Percentiles rank a stretch among this genome's conserved stretches.
Conservation (phyloP, 352 stramenopile genomes). For the Peronosclerospora sorghi region DNA sequence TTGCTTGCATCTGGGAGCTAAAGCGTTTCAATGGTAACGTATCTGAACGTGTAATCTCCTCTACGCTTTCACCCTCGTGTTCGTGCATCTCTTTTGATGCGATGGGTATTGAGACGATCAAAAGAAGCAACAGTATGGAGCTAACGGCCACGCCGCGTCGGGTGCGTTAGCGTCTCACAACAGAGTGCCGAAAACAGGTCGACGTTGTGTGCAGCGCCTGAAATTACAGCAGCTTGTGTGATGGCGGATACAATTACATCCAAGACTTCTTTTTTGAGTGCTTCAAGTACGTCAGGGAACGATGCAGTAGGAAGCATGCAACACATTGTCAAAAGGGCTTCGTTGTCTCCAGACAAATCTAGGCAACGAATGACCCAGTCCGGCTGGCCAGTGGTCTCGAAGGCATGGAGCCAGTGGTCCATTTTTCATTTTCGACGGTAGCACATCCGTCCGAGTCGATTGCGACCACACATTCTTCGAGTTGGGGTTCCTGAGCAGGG, state of each 20-base stretch:
- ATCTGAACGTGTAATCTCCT: conserved; percentile 19
- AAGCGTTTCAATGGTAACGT: conserved; percentile 52
- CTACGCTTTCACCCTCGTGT: conserved; percentile 5
- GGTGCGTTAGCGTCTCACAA: conserved; percentile 40
- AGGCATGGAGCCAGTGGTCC: conserved; percentile 27
- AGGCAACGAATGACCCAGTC: conserved; percentile 49
- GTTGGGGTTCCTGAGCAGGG: conserved; percentile 32
- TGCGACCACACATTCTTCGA: conserved; percentile 61
- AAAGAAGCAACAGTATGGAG: conserved; percentile 38
- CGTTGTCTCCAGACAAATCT: conserved; percentile 60
- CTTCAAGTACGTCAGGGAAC: conserved; percentile 19
- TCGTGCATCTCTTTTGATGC: conserved; percentile 5
- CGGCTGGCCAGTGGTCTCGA: conserved; percentile 34
- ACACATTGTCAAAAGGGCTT: conserved; percentile 42
- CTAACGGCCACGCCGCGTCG: conserved; percentile 56
- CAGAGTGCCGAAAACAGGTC: conserved; percentile 61
- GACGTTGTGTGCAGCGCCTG: conserved; percentile 22
- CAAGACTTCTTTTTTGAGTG: conserved; percentile 54
- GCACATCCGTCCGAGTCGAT: conserved; percentile 22
- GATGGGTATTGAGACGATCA: conserved; percentile 26
- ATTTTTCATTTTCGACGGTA: conserved; percentile 51
- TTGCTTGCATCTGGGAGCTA: conserved; percentile 55
- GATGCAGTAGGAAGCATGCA: conserved; percentile 12
- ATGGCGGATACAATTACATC: conserved; percentile 40
- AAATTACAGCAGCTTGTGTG: conserved; percentile 18